phyloP scores from a whole-genome alignment of 1,139 yeast genomes.

The Debaryomycetaceae sp. region DNA sequence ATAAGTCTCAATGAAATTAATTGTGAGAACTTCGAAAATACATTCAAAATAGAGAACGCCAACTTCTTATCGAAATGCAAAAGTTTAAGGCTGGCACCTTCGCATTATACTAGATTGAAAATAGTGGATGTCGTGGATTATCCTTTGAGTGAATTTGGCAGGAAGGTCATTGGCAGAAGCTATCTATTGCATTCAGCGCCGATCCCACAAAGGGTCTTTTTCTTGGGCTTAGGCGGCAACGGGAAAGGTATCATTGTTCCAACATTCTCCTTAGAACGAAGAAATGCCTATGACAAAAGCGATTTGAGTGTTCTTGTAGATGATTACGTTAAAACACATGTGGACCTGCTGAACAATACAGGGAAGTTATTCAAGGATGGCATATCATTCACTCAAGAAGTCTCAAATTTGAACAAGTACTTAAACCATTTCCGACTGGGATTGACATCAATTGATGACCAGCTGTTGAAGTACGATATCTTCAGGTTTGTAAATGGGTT shows the following conservation, averaged over 20 bases:
- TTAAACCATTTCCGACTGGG: not conserved
- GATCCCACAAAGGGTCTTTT: slow-evolving; percentile 13
- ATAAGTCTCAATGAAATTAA: slow-evolving; percentile 1
- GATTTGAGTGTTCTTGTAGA: slow-evolving; percentile 3
- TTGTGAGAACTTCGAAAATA: slow-evolving; percentile 3
- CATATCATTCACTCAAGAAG: slow-evolving; percentile 1
- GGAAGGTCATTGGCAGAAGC: slow-evolving; percentile 10
- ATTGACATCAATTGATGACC: slow-evolving; percentile 2
- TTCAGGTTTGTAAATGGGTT: slow-evolving; percentile 3
- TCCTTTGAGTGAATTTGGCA: slow-evolving; percentile 9
- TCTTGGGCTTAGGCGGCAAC: slow-evolving; percentile 13
- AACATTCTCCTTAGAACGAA: not conserved
- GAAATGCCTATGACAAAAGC: slow-evolving; percentile 2
- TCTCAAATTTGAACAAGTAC: not conserved
- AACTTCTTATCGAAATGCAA: slow-evolving; percentile 4
- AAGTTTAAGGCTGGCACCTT: slow-evolving; percentile 1
- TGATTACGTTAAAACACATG: not conserved
- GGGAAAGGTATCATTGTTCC: slow-evolving; percentile 7
- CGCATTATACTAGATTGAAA: slow-evolving; percentile 4
- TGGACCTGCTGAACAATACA: not conserved
- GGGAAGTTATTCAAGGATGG: not conserved
- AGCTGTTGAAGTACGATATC: slow-evolving; percentile 4
- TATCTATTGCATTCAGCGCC: slow-evolving; percentile 13
- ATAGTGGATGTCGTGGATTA: slow-evolving; percentile 7
- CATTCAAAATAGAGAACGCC: slow-evolving; percentile 2